A percentile compares a stretch with the other conserved stretches of the same genome.
Evolutionary conservation across 306 rosid genomes (phyloP).

Genomic region (Vicia sativa): DNA sequence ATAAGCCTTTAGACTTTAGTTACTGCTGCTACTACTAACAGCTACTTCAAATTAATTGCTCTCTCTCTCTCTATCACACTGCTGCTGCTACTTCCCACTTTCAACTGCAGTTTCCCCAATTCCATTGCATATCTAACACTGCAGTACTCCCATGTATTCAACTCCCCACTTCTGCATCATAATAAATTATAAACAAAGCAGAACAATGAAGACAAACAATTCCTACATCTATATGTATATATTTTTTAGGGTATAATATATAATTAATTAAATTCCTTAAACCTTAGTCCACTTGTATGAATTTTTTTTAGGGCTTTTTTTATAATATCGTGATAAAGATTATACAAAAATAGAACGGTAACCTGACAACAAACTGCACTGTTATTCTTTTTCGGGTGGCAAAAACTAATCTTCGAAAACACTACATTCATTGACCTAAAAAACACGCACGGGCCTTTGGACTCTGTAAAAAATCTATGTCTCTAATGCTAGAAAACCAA

Average conservation of each 20-base stretch:
- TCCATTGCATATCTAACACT: neutral
- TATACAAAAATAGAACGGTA: too few species aligned
- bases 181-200: neutral
- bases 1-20: neutral
- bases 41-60: conserved; percentile 20
- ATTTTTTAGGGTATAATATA: neutral
- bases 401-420: too few species aligned
- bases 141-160: neutral
- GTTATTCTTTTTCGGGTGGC: too few species aligned
- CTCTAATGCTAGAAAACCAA: too few species aligned
- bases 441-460: too few species aligned
- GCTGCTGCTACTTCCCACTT: neutral
- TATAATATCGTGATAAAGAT: too few species aligned
- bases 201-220: neutral
- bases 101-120: neutral
- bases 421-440: too few species aligned
- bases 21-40: conserved; percentile 1
- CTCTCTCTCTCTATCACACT: conserved; percentile 10
- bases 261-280: too few species aligned
- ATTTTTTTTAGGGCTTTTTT: too few species aligned
- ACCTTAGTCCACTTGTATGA: too few species aligned
- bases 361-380: too few species aligned
- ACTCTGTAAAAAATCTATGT: too few species aligned
- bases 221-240: neutral
- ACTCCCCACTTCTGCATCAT: neutral